Conservation (phyloP, 2,329 filamentous ascomycete species). For the Penicillium sp. region DNA sequence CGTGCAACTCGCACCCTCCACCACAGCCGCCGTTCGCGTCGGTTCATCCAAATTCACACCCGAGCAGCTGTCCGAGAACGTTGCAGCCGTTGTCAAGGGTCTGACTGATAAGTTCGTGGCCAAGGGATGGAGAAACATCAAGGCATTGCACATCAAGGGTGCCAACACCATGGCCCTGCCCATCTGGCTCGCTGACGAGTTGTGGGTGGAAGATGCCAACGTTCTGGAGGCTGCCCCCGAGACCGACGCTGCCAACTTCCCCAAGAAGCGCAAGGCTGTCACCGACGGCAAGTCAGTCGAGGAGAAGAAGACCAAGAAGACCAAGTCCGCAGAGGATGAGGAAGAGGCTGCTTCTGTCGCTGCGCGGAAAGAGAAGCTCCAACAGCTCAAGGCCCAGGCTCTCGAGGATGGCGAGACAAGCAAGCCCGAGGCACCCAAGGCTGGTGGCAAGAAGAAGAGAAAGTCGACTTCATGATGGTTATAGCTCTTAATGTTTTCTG, state of each 20-base stretch:
- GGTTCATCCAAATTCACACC: conserved; percentile 73
- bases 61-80: conserved; percentile 77
- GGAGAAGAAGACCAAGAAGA: conserved; percentile 44
- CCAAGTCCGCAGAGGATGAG: conserved; percentile 39
- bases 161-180: conserved; percentile 84
- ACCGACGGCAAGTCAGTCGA: conserved; percentile 35
- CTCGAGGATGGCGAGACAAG: conserved; percentile 42
- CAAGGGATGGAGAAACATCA: conserved; percentile 84
- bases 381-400: conserved; percentile 52
- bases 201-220: conserved; percentile 80
- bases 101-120: conserved; percentile 79
- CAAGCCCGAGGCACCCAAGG: conserved; percentile 24
- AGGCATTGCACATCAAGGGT: conserved; percentile 85
- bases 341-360: conserved; percentile 37
- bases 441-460: conserved; percentile 40
- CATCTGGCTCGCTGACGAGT: conserved; percentile 90
- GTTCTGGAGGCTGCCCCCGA: conserved; percentile 58
- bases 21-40: conserved; percentile 78
- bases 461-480: conserved; percentile 40
- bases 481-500: conserved; percentile 32
- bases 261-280: conserved; percentile 58
- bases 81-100: conserved; percentile 67
- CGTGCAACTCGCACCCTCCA: conserved; percentile 75
- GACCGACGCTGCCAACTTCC: conserved; percentile 41
- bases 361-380: conserved; percentile 51